Base-by-base conservation (phyloP, 495 filamentous ascomycete genomes). In the Cenococcum geophilum region DNA sequence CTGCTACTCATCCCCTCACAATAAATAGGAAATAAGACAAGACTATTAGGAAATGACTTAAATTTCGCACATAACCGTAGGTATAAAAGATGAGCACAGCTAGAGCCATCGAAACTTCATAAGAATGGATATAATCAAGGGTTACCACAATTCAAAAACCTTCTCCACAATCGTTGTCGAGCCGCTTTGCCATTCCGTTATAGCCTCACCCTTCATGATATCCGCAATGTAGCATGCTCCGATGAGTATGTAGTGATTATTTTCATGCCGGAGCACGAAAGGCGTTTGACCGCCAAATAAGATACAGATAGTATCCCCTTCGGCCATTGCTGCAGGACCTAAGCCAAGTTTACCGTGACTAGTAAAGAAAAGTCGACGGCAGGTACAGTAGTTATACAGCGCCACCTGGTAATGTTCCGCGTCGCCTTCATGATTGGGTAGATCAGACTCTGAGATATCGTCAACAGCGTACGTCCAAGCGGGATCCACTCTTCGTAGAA, bases 281-380 rank as follows among this genome's bases (percentile, higher is more conserved):
- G 72, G 69, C 37, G 62, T 61, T 55, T 62, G 70, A 32, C 67
- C 68, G 34, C 72, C 71, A 63, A 62, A 65, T 34, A 74, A 59
- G 42, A 74, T 59, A 51, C 66, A 72, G 16, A 73, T 55, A 11
- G 49, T 42, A 59, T 74, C 72, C 27, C 66, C 66, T n/a, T 63
- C 57, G 51, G 60, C 20, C 40, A 67, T 58, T 32, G 58, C 52
- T 4, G 54, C 54, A 35, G 70, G 68, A 16, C 60, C 66, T 18
- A 72, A 58, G 10, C 66, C 61, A 43, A 65, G 67, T 32, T 60
- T 61, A 2, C 69, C 64, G 5, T 43, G 9, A 11, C 37, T 37
- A 5, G 54, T 56, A 16, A 21, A 37, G 54, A 56, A 56, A 4
- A 23, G 34, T 18, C 54, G 54, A 32, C 25, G 25, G 25, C 49